phyloP scores from a whole-genome alignment of 2,329 filamentous ascomycete species.

The Colletotrichum paranaense region DNA sequence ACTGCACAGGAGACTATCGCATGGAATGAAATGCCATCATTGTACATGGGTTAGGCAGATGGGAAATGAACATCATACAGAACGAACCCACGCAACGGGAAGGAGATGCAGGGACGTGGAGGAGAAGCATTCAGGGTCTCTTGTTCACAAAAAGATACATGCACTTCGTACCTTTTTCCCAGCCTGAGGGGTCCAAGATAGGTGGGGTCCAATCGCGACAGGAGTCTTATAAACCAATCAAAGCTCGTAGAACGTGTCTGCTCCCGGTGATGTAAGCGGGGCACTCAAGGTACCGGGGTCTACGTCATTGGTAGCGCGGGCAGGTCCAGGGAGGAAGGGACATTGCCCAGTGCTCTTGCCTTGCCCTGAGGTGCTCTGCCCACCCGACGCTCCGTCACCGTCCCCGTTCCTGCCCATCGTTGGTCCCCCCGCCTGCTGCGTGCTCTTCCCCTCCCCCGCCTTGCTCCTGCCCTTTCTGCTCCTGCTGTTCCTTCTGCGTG shows the following conservation, averaged over 20 bases:
- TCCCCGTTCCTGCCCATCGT: background rate
- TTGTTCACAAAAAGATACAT: background rate
- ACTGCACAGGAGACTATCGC: background rate
- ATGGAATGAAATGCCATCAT: background rate
- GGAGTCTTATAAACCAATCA: background rate
- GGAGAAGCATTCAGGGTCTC: background rate
- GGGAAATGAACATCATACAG: background rate
- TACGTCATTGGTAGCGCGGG: constrained; percentile 5
- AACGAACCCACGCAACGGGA: background rate
- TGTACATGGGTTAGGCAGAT: background rate
- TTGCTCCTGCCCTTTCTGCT: background rate
- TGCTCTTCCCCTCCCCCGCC: background rate
- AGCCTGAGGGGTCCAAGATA: background rate
- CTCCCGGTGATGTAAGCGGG: background rate
- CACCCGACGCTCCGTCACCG: constrained; percentile 4
- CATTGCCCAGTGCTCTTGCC: background rate
- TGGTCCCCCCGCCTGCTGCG: background rate
- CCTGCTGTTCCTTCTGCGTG: background rate
- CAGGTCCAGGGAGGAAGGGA: background rate
- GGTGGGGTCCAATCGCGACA: background rate
- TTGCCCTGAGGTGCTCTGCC: background rate
- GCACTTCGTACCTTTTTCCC: too few relatives aligned
- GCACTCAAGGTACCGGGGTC: background rate
- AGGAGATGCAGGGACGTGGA: background rate
- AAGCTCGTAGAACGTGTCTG: background rate